phyloP scores from a whole-genome alignment of 2,329 filamentous ascomycete species.

The Fusarium sp. region DNA sequence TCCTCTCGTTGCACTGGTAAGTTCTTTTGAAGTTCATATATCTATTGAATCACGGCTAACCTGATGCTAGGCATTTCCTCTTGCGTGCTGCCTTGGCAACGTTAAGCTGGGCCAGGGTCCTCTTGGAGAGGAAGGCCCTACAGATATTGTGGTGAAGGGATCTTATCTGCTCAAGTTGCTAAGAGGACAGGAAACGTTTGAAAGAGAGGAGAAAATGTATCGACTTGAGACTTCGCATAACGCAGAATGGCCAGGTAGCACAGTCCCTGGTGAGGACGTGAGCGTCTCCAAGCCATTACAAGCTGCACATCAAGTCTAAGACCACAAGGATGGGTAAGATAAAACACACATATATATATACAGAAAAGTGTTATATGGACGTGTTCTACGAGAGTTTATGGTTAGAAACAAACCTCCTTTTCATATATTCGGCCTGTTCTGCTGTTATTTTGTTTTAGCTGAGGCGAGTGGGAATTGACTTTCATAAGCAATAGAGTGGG shows the following conservation, averaged over 20 bases:
- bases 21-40: conserved; percentile 5
- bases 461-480: neutral
- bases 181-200: conserved; percentile 26
- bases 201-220: conserved; percentile 28
- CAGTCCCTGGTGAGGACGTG: conserved; percentile 1
- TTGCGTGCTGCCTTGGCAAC: conserved; percentile 48
- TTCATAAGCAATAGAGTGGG: neutral
- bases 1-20: conserved; percentile 64
- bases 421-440: neutral
- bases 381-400: neutral
- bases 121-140: conserved; percentile 43
- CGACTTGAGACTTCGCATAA: conserved; percentile 30
- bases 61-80: conserved; percentile 40
- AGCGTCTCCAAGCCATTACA: conserved; percentile 10
- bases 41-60: conserved; percentile 12
- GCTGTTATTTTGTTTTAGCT: neutral
- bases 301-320: conserved; percentile 16
- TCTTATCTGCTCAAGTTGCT: conserved; percentile 47
- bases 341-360: neutral
- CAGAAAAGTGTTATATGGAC: neutral
- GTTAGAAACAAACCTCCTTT: conserved; percentile 12
- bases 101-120: conserved; percentile 46
- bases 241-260: conserved; percentile 12
- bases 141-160: conserved; percentile 46
- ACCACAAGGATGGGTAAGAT: neutral